These are phyloP conservation scores for Cytospora piceicola DNA, from an alignment of 2,329 filamentous ascomycete genomes.

Conservation along the genomic window DNA sequence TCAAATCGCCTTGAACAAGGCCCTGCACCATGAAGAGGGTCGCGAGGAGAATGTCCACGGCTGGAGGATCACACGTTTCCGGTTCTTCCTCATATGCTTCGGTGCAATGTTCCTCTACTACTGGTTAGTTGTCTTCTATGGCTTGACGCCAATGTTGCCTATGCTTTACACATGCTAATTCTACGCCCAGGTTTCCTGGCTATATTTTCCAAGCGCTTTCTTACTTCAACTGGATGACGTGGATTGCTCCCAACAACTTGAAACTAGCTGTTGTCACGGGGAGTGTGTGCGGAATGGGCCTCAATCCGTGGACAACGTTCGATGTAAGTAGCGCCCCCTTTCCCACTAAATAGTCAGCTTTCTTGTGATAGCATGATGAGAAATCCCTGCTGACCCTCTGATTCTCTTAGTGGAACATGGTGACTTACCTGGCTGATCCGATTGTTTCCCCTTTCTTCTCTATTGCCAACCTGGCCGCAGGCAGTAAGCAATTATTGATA, in stretches of 20 bases:
- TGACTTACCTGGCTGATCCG: slow-evolving; percentile 36
- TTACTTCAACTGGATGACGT: slow-evolving; percentile 57
- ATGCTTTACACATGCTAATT: neutral
- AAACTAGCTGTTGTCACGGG: slow-evolving; percentile 40
- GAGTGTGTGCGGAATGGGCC: slow-evolving; percentile 40
- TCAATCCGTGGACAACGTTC: slow-evolving; percentile 45
- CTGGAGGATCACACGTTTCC: slow-evolving; percentile 49
- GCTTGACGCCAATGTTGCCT: too few species aligned
- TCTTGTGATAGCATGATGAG: slow-evolving; percentile 27
- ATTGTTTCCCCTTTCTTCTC: slow-evolving; percentile 56
- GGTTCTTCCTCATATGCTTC: slow-evolving; percentile 50
- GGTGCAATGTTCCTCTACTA: slow-evolving; percentile 55
- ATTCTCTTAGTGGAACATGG: slow-evolving; percentile 24
- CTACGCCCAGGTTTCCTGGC: slow-evolving; percentile 49
- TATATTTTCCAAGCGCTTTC: slow-evolving; percentile 52
- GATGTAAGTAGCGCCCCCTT: slow-evolving; percentile 44
- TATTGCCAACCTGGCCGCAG: slow-evolving; percentile 65
- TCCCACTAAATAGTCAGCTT: slow-evolving; percentile 23
- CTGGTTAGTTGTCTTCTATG: slow-evolving; percentile 10
- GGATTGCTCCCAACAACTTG: slow-evolving; percentile 52
- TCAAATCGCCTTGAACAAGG: slow-evolving; percentile 51
- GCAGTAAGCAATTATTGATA: slow-evolving; percentile 37
- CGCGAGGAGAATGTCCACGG: slow-evolving; percentile 43
- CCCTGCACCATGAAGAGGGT: slow-evolving; percentile 51
- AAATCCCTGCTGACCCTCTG: slow-evolving; percentile 2